These are phyloP conservation scores for Hippophae tibetana DNA, from an alignment of 306 rosid genomes.

Conservation along the genomic window DNA sequence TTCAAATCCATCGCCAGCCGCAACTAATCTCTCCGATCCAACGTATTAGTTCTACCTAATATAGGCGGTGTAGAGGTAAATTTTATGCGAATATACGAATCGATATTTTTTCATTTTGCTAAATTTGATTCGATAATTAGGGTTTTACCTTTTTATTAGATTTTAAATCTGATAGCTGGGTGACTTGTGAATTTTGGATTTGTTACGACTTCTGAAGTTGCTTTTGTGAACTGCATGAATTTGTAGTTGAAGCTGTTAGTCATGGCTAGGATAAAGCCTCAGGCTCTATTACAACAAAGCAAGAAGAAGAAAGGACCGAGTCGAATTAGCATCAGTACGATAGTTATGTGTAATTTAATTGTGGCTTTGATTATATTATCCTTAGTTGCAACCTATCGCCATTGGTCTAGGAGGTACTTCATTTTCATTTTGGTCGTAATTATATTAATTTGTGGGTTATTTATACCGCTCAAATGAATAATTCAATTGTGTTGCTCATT, in stretches of 20 bases:
- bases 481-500: too few relatives aligned
- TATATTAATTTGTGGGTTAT: neutral
- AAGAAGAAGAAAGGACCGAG: conserved; percentile 36
- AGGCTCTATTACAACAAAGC: conserved; percentile 30
- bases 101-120: too few relatives aligned
- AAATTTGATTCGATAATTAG: too few relatives aligned
- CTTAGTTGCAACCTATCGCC: conserved; percentile 27
- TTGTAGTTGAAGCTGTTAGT: conserved; percentile 4
- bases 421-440: neutral
- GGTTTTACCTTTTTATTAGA: too few relatives aligned
- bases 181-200: neutral
- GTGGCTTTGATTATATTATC: conserved; percentile 25
- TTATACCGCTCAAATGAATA: neutral
- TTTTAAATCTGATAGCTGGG: too few relatives aligned
- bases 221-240: too few relatives aligned
- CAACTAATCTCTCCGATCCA: too few relatives aligned
- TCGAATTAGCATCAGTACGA: conserved; percentile 28
- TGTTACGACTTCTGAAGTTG: neutral
- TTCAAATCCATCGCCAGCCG: too few relatives aligned
- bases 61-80: too few relatives aligned
- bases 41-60: too few relatives aligned
- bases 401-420: conserved; percentile 23
- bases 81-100: too few relatives aligned
- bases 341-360: conserved; percentile 24
- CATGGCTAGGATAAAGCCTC: conserved; percentile 38